Evolutionary conservation across 2,329 filamentous ascomycete genomes (phyloP).

Genomic region (Diaporthe batatas): DNA sequence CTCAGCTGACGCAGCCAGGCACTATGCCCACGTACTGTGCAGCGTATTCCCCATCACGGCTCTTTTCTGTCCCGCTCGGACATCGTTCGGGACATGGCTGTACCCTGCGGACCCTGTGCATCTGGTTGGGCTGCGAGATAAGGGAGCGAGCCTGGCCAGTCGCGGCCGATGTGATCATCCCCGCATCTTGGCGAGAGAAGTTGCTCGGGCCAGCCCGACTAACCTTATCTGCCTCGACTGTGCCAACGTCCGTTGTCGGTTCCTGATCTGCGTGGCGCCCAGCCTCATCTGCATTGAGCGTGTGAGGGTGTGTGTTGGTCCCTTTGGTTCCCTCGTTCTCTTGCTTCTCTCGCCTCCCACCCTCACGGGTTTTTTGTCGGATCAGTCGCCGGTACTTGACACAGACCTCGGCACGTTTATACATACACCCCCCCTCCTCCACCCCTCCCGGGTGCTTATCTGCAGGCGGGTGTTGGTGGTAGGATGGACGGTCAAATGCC

Average conservation of each 20-base stretch:
- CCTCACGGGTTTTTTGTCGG: neutral
- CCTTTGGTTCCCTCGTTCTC: neutral
- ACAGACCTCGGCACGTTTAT: neutral
- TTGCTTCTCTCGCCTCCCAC: neutral
- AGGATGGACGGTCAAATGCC: slow-evolving; percentile 5
- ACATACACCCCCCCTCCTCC: slow-evolving; percentile 10
- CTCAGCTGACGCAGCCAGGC: slow-evolving; percentile 15
- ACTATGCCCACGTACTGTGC: slow-evolving; percentile 21
- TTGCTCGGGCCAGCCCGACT: slow-evolving; percentile 33
- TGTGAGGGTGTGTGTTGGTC: neutral
- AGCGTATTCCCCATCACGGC: slow-evolving; percentile 29
- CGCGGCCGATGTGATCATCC: slow-evolving; percentile 14
- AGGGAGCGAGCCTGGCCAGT: slow-evolving; percentile 12
- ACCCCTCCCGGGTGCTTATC: slow-evolving; percentile 29
- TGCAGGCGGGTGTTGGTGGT: slow-evolving; percentile 20
- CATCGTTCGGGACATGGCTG: slow-evolving; percentile 25
- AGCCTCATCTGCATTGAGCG: slow-evolving; percentile 21
- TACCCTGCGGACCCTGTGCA: neutral
- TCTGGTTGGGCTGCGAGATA: slow-evolving; percentile 19
- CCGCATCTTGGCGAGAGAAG: slow-evolving; percentile 23
- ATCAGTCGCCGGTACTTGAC: neutral
- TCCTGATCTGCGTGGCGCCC: slow-evolving; percentile 30
- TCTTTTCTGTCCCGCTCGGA: slow-evolving; percentile 7
- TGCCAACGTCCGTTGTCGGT: slow-evolving; percentile 33
- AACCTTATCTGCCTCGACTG: slow-evolving; percentile 33